Percentiles rank a stretch among this genome's conserved stretches.
These are phyloP conservation scores for Xylaria sp. DNA, from an alignment of 495 filamentous ascomycete species.

Conservation along the genomic window DNA sequence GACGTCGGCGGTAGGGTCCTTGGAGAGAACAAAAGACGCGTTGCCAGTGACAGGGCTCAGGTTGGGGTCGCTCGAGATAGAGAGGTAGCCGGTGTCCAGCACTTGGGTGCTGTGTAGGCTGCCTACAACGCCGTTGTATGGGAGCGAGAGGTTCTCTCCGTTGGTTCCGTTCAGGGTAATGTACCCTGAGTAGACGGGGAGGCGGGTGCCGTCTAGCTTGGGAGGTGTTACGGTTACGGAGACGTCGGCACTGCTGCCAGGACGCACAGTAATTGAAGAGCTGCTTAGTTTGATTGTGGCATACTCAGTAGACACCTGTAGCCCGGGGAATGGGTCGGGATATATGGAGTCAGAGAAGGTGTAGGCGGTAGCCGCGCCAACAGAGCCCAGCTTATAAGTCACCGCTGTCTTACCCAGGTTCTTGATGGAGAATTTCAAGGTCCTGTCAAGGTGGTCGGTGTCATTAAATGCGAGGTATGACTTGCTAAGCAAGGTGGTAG, in stretches of 20 bases:
- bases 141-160: slow-evolving; percentile 54
- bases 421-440: slow-evolving; percentile 56
- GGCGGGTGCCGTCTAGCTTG: slow-evolving; percentile 46
- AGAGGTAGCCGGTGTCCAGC: slow-evolving; percentile 45
- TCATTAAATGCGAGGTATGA: slow-evolving; percentile 66
- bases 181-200: slow-evolving; percentile 62
- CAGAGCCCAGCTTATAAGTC: slow-evolving; percentile 55
- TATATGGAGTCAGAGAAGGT: slow-evolving; percentile 46
- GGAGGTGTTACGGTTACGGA: slow-evolving; percentile 53
- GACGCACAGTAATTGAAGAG: slow-evolving; percentile 42
- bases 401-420: slow-evolving; percentile 56
- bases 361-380: slow-evolving; percentile 53
- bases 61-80: slow-evolving; percentile 42
- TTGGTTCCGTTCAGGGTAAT: slow-evolving; percentile 58
- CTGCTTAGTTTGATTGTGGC: slow-evolving; percentile 45
- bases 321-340: slow-evolving; percentile 48
- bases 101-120: slow-evolving; percentile 49
- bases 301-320: slow-evolving; percentile 44
- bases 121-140: slow-evolving; percentile 59
- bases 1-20: slow-evolving; percentile 34
- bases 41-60: slow-evolving; percentile 42
- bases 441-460: slow-evolving; percentile 57
- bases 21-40: slow-evolving; percentile 50
- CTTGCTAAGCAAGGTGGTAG: slow-evolving; percentile 58
- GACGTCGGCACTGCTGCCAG: slow-evolving; percentile 48